These are phyloP conservation scores for Hirsutella thompsonii DNA, from an alignment of 2,329 filamentous ascomycete genomes.

Conservation along the genomic window DNA sequence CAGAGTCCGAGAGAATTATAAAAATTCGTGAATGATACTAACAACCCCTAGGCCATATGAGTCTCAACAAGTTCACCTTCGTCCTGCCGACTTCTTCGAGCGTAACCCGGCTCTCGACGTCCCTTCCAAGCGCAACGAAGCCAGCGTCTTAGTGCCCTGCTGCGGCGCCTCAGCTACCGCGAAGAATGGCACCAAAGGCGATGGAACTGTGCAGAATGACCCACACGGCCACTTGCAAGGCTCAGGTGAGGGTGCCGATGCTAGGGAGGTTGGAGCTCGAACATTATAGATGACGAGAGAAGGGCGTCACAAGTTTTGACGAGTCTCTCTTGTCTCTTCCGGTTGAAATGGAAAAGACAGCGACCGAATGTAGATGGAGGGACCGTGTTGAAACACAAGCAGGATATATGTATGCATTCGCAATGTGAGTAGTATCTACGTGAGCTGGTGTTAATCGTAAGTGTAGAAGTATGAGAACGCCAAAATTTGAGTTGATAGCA, in stretches of 20 bases:
- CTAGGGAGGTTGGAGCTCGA: not conserved
- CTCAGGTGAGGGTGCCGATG: not conserved
- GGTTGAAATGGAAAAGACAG: not conserved
- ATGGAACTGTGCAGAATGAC: slow-evolving; percentile 14
- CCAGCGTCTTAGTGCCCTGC: slow-evolving; percentile 27
- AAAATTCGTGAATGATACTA: not conserved
- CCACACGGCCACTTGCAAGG: slow-evolving; percentile 20
- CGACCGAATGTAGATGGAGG: too few species aligned
- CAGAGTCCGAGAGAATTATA: not conserved
- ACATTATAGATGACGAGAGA: not conserved
- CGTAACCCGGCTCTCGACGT: slow-evolving; percentile 33
- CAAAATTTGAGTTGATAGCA: not conserved
- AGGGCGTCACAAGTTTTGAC: not conserved
- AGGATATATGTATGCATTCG: too few species aligned
- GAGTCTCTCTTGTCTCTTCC: not conserved
- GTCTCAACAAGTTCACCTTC: slow-evolving; percentile 28
- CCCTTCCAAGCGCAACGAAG: slow-evolving; percentile 21
- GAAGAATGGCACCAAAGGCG: slow-evolving; percentile 1
- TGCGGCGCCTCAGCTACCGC: slow-evolving; percentile 6
- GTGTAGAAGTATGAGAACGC: not conserved
- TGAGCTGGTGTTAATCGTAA: too few species aligned
- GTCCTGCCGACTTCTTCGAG: slow-evolving; percentile 31
- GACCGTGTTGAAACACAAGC: too few species aligned
- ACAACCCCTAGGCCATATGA: slow-evolving; percentile 27
- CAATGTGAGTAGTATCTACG: too few species aligned